Conservation (phyloP, 1,139 yeast genomes). For the Suhomyces ambrosiae region DNA sequence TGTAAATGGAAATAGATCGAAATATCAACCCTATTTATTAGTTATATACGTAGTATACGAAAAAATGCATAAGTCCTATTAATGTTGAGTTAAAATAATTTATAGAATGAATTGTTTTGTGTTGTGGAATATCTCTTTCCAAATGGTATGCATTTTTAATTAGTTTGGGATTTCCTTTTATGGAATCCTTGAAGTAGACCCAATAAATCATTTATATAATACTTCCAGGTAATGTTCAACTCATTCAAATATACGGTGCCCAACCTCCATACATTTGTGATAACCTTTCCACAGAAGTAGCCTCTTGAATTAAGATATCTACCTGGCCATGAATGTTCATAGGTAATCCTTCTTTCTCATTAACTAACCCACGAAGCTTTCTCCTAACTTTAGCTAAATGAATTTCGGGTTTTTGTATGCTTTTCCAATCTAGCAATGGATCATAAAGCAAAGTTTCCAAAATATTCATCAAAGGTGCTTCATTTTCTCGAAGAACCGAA, state of each 20-base stretch:
- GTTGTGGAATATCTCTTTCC: too few relatives aligned
- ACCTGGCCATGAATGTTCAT: conserved; percentile 93
- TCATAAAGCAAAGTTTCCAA: conserved; percentile 92
- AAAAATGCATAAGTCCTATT: too few relatives aligned
- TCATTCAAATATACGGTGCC: conserved; percentile 64
- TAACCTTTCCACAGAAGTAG: conserved; percentile 70
- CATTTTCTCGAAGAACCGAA: conserved; percentile 70
- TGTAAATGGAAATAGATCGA: too few relatives aligned
- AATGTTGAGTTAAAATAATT: too few relatives aligned
- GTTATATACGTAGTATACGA: too few relatives aligned
- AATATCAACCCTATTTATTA: too few relatives aligned
- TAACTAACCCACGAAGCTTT: conserved; percentile 77
- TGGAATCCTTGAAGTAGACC: too few relatives aligned
- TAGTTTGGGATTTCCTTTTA: too few relatives aligned
- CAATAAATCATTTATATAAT: too few relatives aligned
- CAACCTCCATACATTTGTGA: conserved; percentile 94
- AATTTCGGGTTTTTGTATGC: conserved; percentile 54
- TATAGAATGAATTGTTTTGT: too few relatives aligned
- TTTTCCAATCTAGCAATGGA: conserved; percentile 77
- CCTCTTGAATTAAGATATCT: conserved; percentile 83
- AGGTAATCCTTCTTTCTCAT: conserved; percentile 80
- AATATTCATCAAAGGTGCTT: conserved; percentile 86
- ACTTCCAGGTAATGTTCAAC: too few relatives aligned
- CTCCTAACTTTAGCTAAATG: conserved; percentile 77
- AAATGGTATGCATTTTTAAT: too few relatives aligned